Evolutionary conservation across 768 basidiomycete species (phyloP).

Genomic region (Tylopilus sp.): DNA sequence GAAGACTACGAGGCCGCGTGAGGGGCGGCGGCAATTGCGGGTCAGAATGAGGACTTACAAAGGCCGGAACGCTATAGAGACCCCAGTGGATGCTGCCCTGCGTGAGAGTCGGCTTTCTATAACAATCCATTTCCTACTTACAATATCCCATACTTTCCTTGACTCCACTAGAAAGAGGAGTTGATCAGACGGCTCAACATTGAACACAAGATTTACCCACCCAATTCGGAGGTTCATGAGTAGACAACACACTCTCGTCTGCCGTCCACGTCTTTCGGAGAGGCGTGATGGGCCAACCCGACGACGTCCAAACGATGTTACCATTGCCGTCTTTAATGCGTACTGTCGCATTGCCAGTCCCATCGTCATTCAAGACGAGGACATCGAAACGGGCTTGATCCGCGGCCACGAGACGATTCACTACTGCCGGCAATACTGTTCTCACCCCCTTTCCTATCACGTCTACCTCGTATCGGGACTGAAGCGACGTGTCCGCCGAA

Average conservation of each 20-base stretch:
- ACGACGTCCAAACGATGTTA: slow-evolving; percentile 32
- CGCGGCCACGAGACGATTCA: slow-evolving; percentile 46
- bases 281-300: slow-evolving; percentile 37
- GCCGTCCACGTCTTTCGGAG: slow-evolving; percentile 41
- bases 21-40: not conserved
- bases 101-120: not conserved
- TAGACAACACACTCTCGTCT: slow-evolving; percentile 33
- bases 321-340: slow-evolving; percentile 35
- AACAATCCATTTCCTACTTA: slow-evolving; percentile 24
- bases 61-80: slow-evolving; percentile 45
- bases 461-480: slow-evolving; percentile 33
- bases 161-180: slow-evolving; percentile 38
- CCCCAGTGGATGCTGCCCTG: slow-evolving; percentile 47
- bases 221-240: slow-evolving; percentile 56
- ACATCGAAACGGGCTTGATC: slow-evolving; percentile 53
- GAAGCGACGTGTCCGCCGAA: slow-evolving; percentile 31
- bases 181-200: not conserved
- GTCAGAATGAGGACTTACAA: slow-evolving; percentile 19
- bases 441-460: slow-evolving; percentile 36
- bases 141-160: slow-evolving; percentile 58
- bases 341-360: slow-evolving; percentile 28
- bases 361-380: slow-evolving; percentile 36
- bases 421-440: slow-evolving; percentile 40
- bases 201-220: slow-evolving; percentile 27
- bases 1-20: slow-evolving; percentile 33